Percentiles rank a stretch among this genome's conserved stretches.
Conservation (phyloP, 2,329 filamentous ascomycete genomes). For the Acrodontium crateriforme region DNA sequence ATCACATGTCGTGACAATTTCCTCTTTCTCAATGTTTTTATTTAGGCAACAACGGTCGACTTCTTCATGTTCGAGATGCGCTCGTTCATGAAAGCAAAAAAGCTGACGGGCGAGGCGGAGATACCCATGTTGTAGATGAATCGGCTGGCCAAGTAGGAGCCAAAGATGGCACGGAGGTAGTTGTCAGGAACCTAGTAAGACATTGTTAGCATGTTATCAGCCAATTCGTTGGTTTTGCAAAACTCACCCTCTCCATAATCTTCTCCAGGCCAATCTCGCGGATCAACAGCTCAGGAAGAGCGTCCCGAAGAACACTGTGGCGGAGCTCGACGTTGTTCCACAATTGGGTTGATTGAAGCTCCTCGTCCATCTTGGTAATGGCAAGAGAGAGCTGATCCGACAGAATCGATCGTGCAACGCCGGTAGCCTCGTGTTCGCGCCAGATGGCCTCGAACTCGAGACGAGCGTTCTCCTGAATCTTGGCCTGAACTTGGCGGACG, state of each 20-base stretch:
- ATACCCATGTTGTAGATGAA: constrained; percentile 96
- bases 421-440: constrained; percentile 78
- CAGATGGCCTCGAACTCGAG: constrained; percentile 98
- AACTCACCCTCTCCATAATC: constrained; percentile 61
- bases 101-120: constrained; percentile 87
- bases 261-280: constrained; percentile 84
- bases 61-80: constrained; percentile 27
- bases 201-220: constrained; percentile 2
- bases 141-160: constrained; percentile 82
- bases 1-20: too few relatives aligned
- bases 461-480: constrained; percentile 78
- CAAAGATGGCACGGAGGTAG: constrained; percentile 90
- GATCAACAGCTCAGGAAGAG: constrained; percentile 69
- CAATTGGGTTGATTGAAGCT: constrained; percentile 82
- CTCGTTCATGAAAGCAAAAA: constrained; percentile 71
- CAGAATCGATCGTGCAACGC: constrained; percentile 66
- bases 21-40: too few relatives aligned
- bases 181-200: constrained; percentile 59
- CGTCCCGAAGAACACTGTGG: constrained; percentile 65
- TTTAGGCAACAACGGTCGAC: too few relatives aligned
- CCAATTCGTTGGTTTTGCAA: background rate
- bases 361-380: constrained; percentile 93
- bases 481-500: constrained; percentile 79
- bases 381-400: constrained; percentile 82
- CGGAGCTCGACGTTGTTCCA: constrained; percentile 76